Conservation (phyloP, 1,284 basidiomycete genomes). For the Sporisorium scitamineum region DNA sequence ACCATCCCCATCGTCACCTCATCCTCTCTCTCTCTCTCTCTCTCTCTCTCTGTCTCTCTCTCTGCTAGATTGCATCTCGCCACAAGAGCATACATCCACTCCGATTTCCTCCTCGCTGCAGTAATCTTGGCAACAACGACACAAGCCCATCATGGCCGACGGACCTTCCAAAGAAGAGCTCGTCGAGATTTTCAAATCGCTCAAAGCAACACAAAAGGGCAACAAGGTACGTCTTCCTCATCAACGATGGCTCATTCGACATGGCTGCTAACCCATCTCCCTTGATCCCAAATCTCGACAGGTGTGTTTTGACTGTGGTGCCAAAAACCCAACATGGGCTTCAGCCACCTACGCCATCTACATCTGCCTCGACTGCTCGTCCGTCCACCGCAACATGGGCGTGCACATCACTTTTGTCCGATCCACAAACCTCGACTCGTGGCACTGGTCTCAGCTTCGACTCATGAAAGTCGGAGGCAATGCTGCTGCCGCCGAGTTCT, state of each 20-base stretch:
- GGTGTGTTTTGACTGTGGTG: slow-evolving; percentile 96
- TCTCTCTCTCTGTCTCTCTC: too few relatives aligned
- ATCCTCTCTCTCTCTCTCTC: neutral
- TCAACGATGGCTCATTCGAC: neutral
- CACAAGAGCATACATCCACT: neutral
- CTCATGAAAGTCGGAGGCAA: slow-evolving; percentile 98
- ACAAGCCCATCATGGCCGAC: slow-evolving; percentile 46
- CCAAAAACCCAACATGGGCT: slow-evolving; percentile 97
- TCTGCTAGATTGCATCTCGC: neutral
- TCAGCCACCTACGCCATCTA: slow-evolving; percentile 96
- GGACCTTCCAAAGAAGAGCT: slow-evolving; percentile 66
- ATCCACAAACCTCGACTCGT: slow-evolving; percentile 95
- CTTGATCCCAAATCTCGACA: slow-evolving; percentile 68
- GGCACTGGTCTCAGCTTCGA: slow-evolving; percentile 90
- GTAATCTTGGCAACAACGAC: neutral
- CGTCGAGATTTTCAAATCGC: slow-evolving; percentile 68
- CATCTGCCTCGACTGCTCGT: slow-evolving; percentile 97
- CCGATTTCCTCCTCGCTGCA: neutral
- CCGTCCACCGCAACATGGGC: slow-evolving; percentile 93
- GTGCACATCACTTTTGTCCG: slow-evolving; percentile 98
- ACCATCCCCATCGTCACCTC: slow-evolving; percentile 1
- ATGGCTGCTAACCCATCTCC: neutral
- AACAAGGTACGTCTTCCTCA: slow-evolving; percentile 56
- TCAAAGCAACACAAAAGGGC: slow-evolving; percentile 59
- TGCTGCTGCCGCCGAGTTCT: slow-evolving; percentile 87